Percentiles rank a stretch among this genome's conserved stretches.
Evolutionary conservation across 768 basidiomycete species (phyloP).

Genomic region (Pholiota conissans): DNA sequence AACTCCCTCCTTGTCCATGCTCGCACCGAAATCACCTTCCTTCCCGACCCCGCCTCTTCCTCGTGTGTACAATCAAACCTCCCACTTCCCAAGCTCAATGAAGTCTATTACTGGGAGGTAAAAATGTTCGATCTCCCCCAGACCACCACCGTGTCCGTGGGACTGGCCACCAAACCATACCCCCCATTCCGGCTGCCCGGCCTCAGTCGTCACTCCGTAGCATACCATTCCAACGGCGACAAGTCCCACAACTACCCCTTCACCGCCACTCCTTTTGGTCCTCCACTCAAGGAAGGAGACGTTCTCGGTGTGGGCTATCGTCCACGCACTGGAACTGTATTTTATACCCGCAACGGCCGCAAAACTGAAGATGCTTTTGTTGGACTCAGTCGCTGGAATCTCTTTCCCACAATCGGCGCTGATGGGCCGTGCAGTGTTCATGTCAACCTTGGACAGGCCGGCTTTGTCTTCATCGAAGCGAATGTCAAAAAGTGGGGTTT

Average conservation of each 20-base stretch:
- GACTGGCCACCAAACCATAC: slow-evolving; percentile 95
- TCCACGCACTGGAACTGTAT: slow-evolving; percentile 96
- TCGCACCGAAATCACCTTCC: slow-evolving; percentile 96
- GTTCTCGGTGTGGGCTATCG: slow-evolving; percentile 95
- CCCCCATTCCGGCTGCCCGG: slow-evolving; percentile 93
- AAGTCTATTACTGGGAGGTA: slow-evolving; percentile 99
- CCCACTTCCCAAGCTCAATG: slow-evolving; percentile 95
- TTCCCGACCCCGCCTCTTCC: slow-evolving; percentile 92
- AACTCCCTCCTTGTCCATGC: slow-evolving; percentile 92
- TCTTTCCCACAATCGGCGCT: slow-evolving; percentile 97
- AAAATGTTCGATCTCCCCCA: slow-evolving; percentile 98
- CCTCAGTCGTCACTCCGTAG: slow-evolving; percentile 82
- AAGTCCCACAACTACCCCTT: slow-evolving; percentile 98
- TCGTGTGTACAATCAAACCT: slow-evolving; percentile 97
- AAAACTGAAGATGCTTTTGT: slow-evolving; percentile 96
- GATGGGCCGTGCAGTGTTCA: slow-evolving; percentile 96
- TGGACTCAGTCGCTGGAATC: slow-evolving; percentile 86
- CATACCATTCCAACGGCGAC: slow-evolving; percentile 95
- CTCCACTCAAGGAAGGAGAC: slow-evolving; percentile 88
- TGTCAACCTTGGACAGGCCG: slow-evolving; percentile 95
- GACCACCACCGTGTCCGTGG: slow-evolving; percentile 86
- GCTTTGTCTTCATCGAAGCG: slow-evolving; percentile 99
- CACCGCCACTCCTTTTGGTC: slow-evolving; percentile 80
- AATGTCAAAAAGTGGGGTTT: slow-evolving; percentile 99
- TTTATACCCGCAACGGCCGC: slow-evolving; percentile 97